Evolutionary conservation across 768 basidiomycete genomes (phyloP), one percentile per base, ranked within the genome.

Genomic region (Termitomyces eurrhizus): DNA sequence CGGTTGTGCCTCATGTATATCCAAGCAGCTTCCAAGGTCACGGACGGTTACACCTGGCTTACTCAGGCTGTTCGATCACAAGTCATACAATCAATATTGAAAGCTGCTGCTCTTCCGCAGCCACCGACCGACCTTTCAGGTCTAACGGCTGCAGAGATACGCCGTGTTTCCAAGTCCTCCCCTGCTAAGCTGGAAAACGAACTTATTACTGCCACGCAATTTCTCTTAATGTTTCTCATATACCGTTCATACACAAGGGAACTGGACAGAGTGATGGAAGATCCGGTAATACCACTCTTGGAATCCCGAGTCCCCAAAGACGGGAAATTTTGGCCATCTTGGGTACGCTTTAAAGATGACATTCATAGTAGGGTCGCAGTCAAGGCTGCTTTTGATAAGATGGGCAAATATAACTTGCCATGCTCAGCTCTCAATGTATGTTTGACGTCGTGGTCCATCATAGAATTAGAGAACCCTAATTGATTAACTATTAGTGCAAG

Each of bases 41-140:
- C 41, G 7, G 58, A 59, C 21, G 58, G 58, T 21, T 59, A 52
- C 58, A 59, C 58, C 21, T 59, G 58, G 58, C n/a, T 59, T 14
- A 52, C 58, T 11, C 58, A 59, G 41, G 58, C 58, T 16, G 42
- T 59, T 52, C 50, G 58, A 13, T 52, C 58, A 11, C 58, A 53
- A 51, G 39, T 52, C 29, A 53, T 59, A 39, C 58, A 32, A 35
- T 59, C 58, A 9, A 52, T 44, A 29, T 37, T 59, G 21, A 59
- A 52, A 45, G 39, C 50, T 52, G 58, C 58, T 29, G 50, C 58
- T 57, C 9, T 45, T n/a, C 44, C 53, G 16, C 16, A 6, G 29
- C 9, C 39, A 32, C 29, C 39, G 12, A 54, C 37, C 12, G 11
- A 29, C 7, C 0, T 29, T 42, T 54, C 53, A 29, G 53, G 53